Base-by-base conservation (phyloP, 2,329 filamentous ascomycete species). In the Monascus ruber region DNA sequence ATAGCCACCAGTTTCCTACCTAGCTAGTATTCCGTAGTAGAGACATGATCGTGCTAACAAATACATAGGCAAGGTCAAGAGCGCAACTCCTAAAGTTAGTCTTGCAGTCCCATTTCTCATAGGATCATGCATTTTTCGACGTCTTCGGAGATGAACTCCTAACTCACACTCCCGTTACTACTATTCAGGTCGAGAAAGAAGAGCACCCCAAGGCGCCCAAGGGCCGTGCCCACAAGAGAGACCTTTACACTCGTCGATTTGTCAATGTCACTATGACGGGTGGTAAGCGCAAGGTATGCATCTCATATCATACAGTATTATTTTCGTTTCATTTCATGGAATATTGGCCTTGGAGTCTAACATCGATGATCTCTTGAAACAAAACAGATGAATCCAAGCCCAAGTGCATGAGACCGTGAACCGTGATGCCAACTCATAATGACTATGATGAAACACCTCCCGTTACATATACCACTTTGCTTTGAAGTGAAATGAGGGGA, bases 141-240 rank as follows among this genome's bases (percentile, higher is more conserved):
- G 17, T 17, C 17, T 17, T 2, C 17, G 17, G 17, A 17, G 17
- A 17, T 17, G 17, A 17, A 17, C 17, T 17, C 17, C 17, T 17
- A 17, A 17, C 17, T 17, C 17, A 17, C 17, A 17, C 3, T 17
- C 17, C 17, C 17, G 17, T 17, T 17, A 17, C 17, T 17, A 17
- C 17, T 17, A 17, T 10, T 29, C 59, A 86, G 82, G 83, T 88
- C 70, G 84, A 89, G 72, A 70, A 75, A 42, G 81, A 86, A 70
- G 85, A 93, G 79, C 91, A 91, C 81, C 74, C 83, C 72, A 94
- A 94, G 82, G 77, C 74, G 56, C 85, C 86, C 65, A 93, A 93
- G 79, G 87, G 87, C 63, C 85, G 86, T 63, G 86, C 87, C 55
- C 85, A 87, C 73, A 94, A 94, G 85, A 79, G 86, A 64, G 81